These are phyloP conservation scores for Westerdykella aurantiaca DNA, from an alignment of 2,329 filamentous ascomycete species.

Conservation along the genomic window DNA sequence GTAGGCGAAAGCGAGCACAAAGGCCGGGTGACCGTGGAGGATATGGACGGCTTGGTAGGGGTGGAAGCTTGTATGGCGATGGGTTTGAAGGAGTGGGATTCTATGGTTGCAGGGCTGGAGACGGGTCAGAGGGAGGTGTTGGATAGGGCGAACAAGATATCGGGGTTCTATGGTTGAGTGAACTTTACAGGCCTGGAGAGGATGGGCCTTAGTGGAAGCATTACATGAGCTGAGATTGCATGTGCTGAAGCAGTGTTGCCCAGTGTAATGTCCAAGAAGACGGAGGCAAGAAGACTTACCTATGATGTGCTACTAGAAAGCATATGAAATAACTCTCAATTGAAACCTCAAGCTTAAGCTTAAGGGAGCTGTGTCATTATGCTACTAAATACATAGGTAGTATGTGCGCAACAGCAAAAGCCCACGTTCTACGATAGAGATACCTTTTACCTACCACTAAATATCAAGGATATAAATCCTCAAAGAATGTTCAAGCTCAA, in stretches of 20 bases:
- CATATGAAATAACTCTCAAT: no score
- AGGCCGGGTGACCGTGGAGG: slow-evolving; percentile 37
- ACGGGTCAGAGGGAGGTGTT: slow-evolving; percentile 49
- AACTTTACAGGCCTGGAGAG: not conserved
- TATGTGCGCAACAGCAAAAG: no score
- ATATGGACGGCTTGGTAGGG: slow-evolving; percentile 37
- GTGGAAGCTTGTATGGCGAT: slow-evolving; percentile 51
- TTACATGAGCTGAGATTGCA: no score
- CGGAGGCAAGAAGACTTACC: not conserved
- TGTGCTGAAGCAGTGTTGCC: not conserved
- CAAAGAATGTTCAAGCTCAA: no score
- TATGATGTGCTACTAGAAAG: no score
- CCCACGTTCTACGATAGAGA: no score
- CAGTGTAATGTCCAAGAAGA: not conserved
- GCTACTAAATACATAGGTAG: no score
- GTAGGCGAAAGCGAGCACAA: slow-evolving; percentile 55
- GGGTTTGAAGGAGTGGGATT: slow-evolving; percentile 50
- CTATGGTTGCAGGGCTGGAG: slow-evolving; percentile 42
- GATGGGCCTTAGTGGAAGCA: no score
- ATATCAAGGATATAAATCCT: no score
- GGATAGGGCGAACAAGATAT: slow-evolving; percentile 49
- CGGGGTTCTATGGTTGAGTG: slow-evolving; percentile 40
- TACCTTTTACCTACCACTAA: no score
- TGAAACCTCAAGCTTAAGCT: no score
- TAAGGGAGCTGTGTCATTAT: no score